phyloP scores from a whole-genome alignment of 345 rosid genomes.

The sweet orange (Citrus sinensis) region DVS_A1.0 CM039164.1:26708001-26708500 shows the following conservation, averaged over 20 bases:
- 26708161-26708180: no score
- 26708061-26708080: conserved; percentile 74
- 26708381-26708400: not conserved
- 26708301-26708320: not conserved
- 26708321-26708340: not conserved
- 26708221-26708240: not conserved
- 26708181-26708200: not conserved
- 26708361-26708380: not conserved
- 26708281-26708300: not conserved
- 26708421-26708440: no score
- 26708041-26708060: conserved; percentile 86
- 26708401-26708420: not conserved
- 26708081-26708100: not conserved
- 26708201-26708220: not conserved
- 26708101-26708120: not conserved
- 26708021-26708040: conserved; percentile 49
- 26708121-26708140: no score
- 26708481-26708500: conserved; percentile 47
- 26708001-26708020: conserved; percentile 47
- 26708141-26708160: no score
- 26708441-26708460: no score
- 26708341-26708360: not conserved
- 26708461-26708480: not conserved
- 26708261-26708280: no score
- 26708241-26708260: not conserved